Conservation (phyloP, 805 yeast genomes). For the Hyphopichia homilentoma region DNA sequence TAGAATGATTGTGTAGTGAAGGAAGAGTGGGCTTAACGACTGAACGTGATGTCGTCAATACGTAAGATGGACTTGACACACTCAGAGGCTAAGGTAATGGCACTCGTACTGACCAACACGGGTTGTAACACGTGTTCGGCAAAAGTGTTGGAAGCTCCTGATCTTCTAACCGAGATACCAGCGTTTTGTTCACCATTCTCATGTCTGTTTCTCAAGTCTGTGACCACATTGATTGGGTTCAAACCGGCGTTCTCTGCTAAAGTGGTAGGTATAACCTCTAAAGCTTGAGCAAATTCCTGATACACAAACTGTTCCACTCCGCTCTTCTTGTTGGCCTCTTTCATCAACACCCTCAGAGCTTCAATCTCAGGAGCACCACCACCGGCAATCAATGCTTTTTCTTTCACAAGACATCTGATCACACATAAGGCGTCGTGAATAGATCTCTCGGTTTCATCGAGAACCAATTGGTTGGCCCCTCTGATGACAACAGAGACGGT, state of each 20-base stretch:
- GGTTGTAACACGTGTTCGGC: slow-evolving; percentile 97
- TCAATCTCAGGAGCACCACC: slow-evolving; percentile 99
- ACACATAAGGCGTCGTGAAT: slow-evolving; percentile 97
- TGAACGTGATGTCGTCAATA: slow-evolving; percentile 94
- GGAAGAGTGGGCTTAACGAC: slow-evolving; percentile 26
- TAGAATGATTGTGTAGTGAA: not conserved
- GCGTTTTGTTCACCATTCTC: slow-evolving; percentile 88
- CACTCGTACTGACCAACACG: slow-evolving; percentile 89
- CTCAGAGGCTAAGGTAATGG: slow-evolving; percentile 92
- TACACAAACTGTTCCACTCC: slow-evolving; percentile 91
- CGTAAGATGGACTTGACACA: slow-evolving; percentile 93
- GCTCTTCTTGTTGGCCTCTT: slow-evolving; percentile 66
- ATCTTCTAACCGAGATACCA: slow-evolving; percentile 93
- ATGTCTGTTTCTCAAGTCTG: slow-evolving; percentile 88
- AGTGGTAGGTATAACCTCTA: slow-evolving; percentile 91
- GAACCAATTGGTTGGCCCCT: slow-evolving; percentile 86
- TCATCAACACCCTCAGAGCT: slow-evolving; percentile 67
- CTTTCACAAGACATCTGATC: slow-evolving; percentile 79
- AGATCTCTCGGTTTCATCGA: slow-evolving; percentile 97
- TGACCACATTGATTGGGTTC: slow-evolving; percentile 85
- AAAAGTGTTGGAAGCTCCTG: slow-evolving; percentile 86
- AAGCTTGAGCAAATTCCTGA: slow-evolving; percentile 87
- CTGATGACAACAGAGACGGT: slow-evolving; percentile 90
- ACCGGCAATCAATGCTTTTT: slow-evolving; percentile 90
- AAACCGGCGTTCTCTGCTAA: slow-evolving; percentile 94